Base-by-base conservation (phyloP, 495 filamentous ascomycete genomes). In the Terfezia claveryi region DNA sequence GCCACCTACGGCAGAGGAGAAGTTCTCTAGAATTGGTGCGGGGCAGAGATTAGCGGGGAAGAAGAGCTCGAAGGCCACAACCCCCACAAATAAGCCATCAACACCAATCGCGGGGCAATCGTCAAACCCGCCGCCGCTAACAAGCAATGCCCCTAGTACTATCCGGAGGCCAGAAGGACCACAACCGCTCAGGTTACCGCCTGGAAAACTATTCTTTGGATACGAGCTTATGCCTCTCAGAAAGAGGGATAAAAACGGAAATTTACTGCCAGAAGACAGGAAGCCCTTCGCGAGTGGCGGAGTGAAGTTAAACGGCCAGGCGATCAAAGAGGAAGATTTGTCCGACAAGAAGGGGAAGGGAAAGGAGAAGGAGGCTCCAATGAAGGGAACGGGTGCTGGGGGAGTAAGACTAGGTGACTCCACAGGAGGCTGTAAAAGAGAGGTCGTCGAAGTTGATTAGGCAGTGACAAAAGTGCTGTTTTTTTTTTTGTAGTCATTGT, bases 121-220 rank as follows among this genome's bases (percentile, higher is more conserved):
- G 2, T 74, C 77, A 0, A 84, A 82, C 61, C 65, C 72, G 46
- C 68, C 72, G 53, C 66, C 71, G 51, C 70, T 70, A 20, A 67
- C 71, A 7, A 65, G 69, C 0, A 57, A 58, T 0, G 60, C 61
- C 0, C 23, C 66, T 11, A 67, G 72, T 4, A 67, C 69, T 38
- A 68, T 78, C 41, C 69, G 75, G 50, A 80, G 70, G 16, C 88
- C 91, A 62, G 75, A 57, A 8, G 50, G n/a, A 12, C 50, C 50
- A 27, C 83, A 89, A 62, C 91, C 91, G 2, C 73, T 98, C 9
- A 77, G 91, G 20, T 68, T 98, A 52, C 79, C 86, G 2, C 83
- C 81, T 0, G 88, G 89, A 55, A 89, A 94, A 64, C 71, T 98
- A 8, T 98, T 98, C 71, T 91, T 98, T 59, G 91, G 91, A 10